Evolutionary conservation across 2,329 filamentous ascomycete genomes (phyloP), one percentile per base, ranked within the genome.

Genomic region (Ophiocordyceps camponoti-saundersi): DNA sequence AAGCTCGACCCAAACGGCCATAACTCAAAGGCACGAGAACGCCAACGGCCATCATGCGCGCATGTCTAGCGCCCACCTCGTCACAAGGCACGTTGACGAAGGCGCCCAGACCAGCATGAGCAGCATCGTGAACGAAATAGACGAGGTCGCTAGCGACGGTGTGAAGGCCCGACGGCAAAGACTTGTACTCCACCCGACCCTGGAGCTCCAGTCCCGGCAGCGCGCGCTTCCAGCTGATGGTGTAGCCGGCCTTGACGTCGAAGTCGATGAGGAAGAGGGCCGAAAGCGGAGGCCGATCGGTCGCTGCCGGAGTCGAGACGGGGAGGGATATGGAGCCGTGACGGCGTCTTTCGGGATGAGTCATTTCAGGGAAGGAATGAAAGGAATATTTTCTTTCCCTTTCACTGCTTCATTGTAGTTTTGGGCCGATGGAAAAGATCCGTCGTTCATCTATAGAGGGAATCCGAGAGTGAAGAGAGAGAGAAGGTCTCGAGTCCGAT

Each of bases 121-220:
- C 72, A 44, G 77, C 69, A 50, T 78, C 81, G 59, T 96, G 88
- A 42, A 94, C 80, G 62, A 96, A 98, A 69, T 96, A 98, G 57
- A 88, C 85, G 46, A 96, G 71, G 63, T 98, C 92, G 53, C 89
- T 79, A 30, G 81, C 71, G 20, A 96, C 86, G 48, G 86, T 84
- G 65, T 98, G 92, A 45, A 95, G 65, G 22, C 92, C 92, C 0
- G 90, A 96, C 2, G 92, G 92, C 44, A 98, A 73, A 51, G 87
- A 93, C 66, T 95, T 96, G 74, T 88, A 98, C 65, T 98, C 92
- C 57, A 95, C 87, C 22, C 84, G 79, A 47, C 87, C 87, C 55
- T 94, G 85, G 44, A 96, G 75, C 63, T 76, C 72, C 65, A 90
- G 73, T 44, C 77, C 80, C 15, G 79, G 71, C 1, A 78, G 65